Evolutionary conservation across 768 basidiomycete species (phyloP), one percentile per base, ranked within the genome.

Genomic region (Lactarius vividus): DNA sequence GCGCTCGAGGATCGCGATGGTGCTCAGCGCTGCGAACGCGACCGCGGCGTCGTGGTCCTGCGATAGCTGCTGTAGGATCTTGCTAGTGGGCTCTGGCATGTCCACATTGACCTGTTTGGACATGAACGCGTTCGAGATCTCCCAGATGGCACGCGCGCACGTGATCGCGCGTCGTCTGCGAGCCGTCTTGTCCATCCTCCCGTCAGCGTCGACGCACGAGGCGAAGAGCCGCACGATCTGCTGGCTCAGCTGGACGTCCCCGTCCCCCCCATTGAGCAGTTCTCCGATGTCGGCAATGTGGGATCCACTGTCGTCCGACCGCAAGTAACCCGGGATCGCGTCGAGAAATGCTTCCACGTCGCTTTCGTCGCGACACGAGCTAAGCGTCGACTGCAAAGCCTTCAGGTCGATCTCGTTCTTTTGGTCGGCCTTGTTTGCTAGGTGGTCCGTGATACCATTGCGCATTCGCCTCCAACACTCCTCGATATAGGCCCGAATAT

Each of bases 151-250:
- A n/a, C 49, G 58, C n/a, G 56, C 13, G 18, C 67, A 68, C 11
- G 53, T 57, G 44, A 66, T 39, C 3, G 64, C 64, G n/a, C 67
- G 67, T 10, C 49, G 64, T 18, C 59, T 42, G 20, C 67, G 67
- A 11, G 18, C 35, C 9, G 10, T 31, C 9, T 66, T 40, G 29
- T 65, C 63, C 59, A 68, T 61, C 23, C 57, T 53, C 39, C 54
- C 59, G n/a, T 68, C 20, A 7, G 15, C 55, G 4, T 56, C 37
- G 35, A 57, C 28, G 35, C 67, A 68, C n/a, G 63, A 52, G 0
- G 46, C 18, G 44, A 66, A 46, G n/a, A 57, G 35, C 28, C 53
- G 53, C 4, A n/a, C 67, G 20, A 68, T 49, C 29, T 44, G 58
- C 10, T 16, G 59, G 54, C 57, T 35, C 29, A 61, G 58, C 11